Evolutionary conservation across 345 rosid genomes (phyloP), one percentile per base, ranked within the genome.

Genomic region (Bruguiera parviflora): DNA sequence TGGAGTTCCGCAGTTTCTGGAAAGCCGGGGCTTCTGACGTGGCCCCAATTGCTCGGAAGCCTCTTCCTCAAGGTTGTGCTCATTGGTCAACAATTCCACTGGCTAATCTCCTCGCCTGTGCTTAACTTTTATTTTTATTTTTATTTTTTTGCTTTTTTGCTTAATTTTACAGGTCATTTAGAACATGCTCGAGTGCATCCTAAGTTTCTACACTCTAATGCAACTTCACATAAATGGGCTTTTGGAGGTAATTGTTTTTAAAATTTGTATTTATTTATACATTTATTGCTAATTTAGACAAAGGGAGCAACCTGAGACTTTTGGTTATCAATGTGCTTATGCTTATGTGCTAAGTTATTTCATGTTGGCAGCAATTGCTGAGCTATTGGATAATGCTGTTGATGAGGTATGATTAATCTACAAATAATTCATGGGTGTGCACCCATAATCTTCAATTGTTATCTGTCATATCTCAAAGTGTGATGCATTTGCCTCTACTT

Each of bases 141-240:
- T 65, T 19, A 37, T 4, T 18, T 32, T 53, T 71, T 52, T 52
- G 2, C 62, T 69, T 53, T 49, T 19, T 59, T 49, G 51, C 43
- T 27, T 63, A 28, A 61, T 20, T 55, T 61, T 74, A 29, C 70
- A 94, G 98, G 77, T 63, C 43, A 74, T 64, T 58, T 95, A 80
- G 97, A 95, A 78, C 92, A 92, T 78, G 97, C 99, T 25, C 88
- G 97, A 64, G 88, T 95, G 28, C 96, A 95, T 80, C 97, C 96
- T 15, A 92, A 92, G 83, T 92, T 95, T 84, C 91, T 95, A 64
- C 98, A 95, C 68, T 95, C 97, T 5, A 95, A 95, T 87, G 99
- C 99, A 51, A 91, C 99, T 75, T 95, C 99, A 51, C 99, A 95
- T 74, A 95, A 95, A 73, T 92, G 97, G 99, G 96, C 96, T n/a